Base-by-base conservation (phyloP, 2,329 filamentous ascomycete genomes). In the Bipolaris victoriae region DNA sequence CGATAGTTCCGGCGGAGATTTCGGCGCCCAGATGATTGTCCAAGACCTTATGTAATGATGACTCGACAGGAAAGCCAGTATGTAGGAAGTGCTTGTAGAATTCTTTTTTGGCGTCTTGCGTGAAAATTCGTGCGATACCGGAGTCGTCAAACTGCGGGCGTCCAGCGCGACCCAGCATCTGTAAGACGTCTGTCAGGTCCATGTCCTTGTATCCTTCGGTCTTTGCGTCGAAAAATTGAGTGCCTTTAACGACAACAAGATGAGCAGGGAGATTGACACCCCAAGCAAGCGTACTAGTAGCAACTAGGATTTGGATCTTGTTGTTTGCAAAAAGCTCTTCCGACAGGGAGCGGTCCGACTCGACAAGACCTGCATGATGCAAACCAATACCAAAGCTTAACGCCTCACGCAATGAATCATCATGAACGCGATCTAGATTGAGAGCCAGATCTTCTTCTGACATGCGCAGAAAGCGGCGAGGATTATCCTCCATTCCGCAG, bases 1-100 rank as follows among this genome's bases (percentile, higher is more conserved):
- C 82, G 49, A 99, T 91, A 0, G 95, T 99, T 65, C 91, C 93
- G 0, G 95, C 92, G 0, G 93, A 96, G 5, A 98, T 88, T 79
- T 99, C 95, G 57, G 95, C 95, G 61, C 92, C 90, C 75, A 99
- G 83, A 83, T 99, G 96, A 80, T 99, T 97, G 78, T 98, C 94
- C 7, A 99, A 82, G 0, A 98, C 95, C 18, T 96, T 97, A 77
- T 99, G 95, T 37, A 99, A 83, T 0, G 93, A 96, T 0, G 93
- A 97, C 76, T 99, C 95, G 10, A 99, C 95, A 0, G 95, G 96
- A 75, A 99, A 99, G 1, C 95, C 96, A 0, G 94, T 98, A 73
- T 99, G 95, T 52, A 99, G 79, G 80, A 99, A 99, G 78, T 99
- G 95, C 81, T 99, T 99, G 80, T 99, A 99, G 77, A 99, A 99